Evolutionary conservation across 1,284 basidiomycete species (phyloP).

Genomic region (Ustilago loliicola): DNA sequence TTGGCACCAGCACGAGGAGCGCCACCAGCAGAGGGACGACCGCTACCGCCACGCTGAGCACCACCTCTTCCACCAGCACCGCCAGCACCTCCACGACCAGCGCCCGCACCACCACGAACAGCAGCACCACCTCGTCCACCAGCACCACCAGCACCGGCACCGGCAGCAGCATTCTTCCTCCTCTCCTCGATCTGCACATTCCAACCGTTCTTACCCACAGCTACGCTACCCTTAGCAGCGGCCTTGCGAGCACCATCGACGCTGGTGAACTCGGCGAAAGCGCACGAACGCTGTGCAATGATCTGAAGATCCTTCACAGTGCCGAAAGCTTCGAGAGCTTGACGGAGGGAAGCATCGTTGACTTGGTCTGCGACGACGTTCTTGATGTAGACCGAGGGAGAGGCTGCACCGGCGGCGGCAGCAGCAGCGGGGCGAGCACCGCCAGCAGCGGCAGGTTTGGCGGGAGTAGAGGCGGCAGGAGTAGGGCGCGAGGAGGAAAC

Average conservation of each 20-base stretch:
- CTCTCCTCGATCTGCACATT: constrained; percentile 86
- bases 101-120: constrained; percentile 11
- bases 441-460: constrained; percentile 17
- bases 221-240: constrained; percentile 88
- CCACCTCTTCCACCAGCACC: constrained; percentile 14
- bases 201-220: constrained; percentile 76
- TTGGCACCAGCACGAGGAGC: constrained; percentile 20
- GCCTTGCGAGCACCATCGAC: constrained; percentile 87
- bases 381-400: constrained; percentile 67
- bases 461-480: constrained; percentile 53
- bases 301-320: constrained; percentile 89
- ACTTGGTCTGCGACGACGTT: constrained; percentile 83
- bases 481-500: constrained; percentile 53
- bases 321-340: constrained; percentile 81
- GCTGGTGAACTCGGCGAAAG: constrained; percentile 88
- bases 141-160: constrained; percentile 68
- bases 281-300: constrained; percentile 88
- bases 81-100: constrained; percentile 3
- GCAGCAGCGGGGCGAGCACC: constrained; percentile 3
- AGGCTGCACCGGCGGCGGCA: constrained; percentile 8
- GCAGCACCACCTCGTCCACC: constrained; percentile 13
- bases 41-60: constrained; percentile 31
- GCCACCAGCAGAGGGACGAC: constrained; percentile 9
- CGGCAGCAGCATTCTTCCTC: constrained; percentile 80
- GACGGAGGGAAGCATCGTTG: constrained; percentile 76